Percentiles rank a stretch among this genome's conserved stretches.
Evolutionary conservation across 805 yeast species (phyloP).

Genomic region (Kazachstania bromeliacearum): DNA sequence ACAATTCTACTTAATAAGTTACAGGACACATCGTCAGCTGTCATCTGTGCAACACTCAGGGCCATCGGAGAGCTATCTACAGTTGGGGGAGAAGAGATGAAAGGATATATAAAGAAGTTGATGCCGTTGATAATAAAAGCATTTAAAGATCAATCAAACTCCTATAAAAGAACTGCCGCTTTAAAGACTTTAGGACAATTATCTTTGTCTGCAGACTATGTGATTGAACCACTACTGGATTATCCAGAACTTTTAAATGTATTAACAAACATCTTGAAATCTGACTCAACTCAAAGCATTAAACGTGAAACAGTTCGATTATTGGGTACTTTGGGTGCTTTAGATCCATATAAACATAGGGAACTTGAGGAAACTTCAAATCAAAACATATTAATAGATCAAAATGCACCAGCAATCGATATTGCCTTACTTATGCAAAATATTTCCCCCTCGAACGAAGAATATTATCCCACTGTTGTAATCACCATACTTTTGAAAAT

Average conservation of each 20-base stretch:
- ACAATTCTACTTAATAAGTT: conserved; percentile 74
- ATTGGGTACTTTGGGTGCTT: conserved; percentile 84
- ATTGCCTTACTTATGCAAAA: conserved; percentile 84
- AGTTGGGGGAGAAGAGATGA: conserved; percentile 79
- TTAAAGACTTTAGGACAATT: conserved; percentile 76
- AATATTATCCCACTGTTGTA: conserved; percentile 89
- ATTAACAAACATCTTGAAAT: conserved; percentile 65
- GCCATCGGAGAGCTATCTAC: conserved; percentile 81
- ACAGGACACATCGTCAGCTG: conserved; percentile 59
- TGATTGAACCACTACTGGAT: conserved; percentile 80
- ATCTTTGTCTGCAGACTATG: conserved; percentile 84
- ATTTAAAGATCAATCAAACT: conserved; percentile 81
- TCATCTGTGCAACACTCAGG: conserved; percentile 70
- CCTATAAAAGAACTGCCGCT: conserved; percentile 78
- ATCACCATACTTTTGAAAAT: conserved; percentile 74
- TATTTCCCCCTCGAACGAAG: conserved; percentile 82
- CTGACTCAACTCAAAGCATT: conserved; percentile 63
- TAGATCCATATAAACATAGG: conserved; percentile 87
- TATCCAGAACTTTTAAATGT: conserved; percentile 78
- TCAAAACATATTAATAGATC: conserved; percentile 42
- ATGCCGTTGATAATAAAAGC: conserved; percentile 83
- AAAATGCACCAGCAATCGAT: conserved; percentile 80
- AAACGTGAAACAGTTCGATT: conserved; percentile 81
- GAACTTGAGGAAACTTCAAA: conserved; percentile 70
- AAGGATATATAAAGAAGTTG: conserved; percentile 55